These are phyloP conservation scores for Atkinsonella hypoxylon DNA, from an alignment of 2,329 filamentous ascomycete genomes.

Conservation along the genomic window DNA sequence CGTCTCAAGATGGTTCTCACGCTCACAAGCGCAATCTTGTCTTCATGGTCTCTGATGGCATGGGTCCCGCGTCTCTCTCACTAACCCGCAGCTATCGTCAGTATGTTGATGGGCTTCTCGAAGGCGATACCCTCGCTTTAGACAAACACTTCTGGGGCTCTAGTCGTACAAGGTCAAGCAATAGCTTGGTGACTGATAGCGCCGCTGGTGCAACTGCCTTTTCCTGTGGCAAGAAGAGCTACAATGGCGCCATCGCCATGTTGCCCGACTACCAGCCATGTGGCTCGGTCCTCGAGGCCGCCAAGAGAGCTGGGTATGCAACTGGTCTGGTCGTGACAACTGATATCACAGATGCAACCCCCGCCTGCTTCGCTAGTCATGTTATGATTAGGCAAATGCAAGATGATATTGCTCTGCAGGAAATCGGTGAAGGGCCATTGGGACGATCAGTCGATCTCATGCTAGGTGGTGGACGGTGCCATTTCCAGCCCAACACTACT, in stretches of 20 bases:
- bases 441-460: conserved; percentile 85
- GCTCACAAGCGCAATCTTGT: conserved; percentile 78
- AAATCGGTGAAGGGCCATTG: conserved; percentile 77
- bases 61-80: conserved; percentile 86
- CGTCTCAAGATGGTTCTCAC: conserved; percentile 24
- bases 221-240: conserved; percentile 83
- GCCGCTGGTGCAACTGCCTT: conserved; percentile 97
- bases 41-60: conserved; percentile 98
- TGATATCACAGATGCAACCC: conserved; percentile 88
- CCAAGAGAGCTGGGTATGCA: conserved; percentile 80
- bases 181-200: conserved; percentile 82
- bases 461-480: conserved; percentile 84
- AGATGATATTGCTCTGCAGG: conserved; percentile 84
- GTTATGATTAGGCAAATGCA: conserved; percentile 70
- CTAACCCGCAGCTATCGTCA: conserved; percentile 83
- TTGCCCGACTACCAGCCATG: conserved; percentile 77
- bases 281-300: conserved; percentile 85
- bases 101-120: conserved; percentile 58
- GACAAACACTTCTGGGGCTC: conserved; percentile 86
- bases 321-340: conserved; percentile 95
- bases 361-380: conserved; percentile 87
- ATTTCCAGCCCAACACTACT: conserved; percentile 77
- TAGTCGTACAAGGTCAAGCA: conserved; percentile 74
- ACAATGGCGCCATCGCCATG: conserved; percentile 91
- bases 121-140: conserved; percentile 63